Percentiles rank a stretch among this genome's conserved stretches.
Conservation (phyloP, 2,329 filamentous ascomycete species). For the Talaromyces sp. region DNA sequence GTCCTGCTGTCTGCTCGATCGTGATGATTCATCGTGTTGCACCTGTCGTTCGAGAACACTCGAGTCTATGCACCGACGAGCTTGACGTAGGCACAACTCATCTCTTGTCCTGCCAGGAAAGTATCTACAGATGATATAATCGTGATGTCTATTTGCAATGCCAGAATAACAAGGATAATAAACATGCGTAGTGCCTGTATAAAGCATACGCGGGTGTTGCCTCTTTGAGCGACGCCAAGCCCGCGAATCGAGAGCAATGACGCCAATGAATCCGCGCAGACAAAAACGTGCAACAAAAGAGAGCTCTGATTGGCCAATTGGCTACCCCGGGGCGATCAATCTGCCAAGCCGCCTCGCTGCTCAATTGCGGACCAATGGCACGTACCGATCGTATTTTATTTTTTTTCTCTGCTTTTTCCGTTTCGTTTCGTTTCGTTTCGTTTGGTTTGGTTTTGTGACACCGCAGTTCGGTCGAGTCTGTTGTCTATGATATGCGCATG, state of each 20-base stretch:
- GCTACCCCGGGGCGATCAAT: constrained; percentile 3
- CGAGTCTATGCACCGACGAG: neutral
- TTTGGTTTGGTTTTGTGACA: neutral
- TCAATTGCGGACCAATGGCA: neutral
- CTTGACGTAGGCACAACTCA: neutral
- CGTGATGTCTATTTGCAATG: neutral
- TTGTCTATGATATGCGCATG: neutral
- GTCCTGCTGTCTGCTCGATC: neutral
- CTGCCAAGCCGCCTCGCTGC: neutral
- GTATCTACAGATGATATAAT: neutral
- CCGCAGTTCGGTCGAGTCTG: neutral
- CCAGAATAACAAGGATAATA: neutral
- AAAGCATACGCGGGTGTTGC: neutral
- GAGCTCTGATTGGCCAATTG: constrained; percentile 1
- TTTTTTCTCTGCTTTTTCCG: neutral
- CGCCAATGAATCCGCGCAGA: too few relatives aligned
- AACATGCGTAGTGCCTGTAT: too few relatives aligned
- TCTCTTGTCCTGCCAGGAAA: neutral
- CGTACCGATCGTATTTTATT: neutral
- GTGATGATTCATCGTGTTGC: neutral
- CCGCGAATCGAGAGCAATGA: constrained; percentile 5
- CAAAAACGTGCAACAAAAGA: too few relatives aligned
- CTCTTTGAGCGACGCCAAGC: constrained; percentile 2
- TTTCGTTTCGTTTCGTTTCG: neutral
- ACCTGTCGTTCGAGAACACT: neutral